Base-by-base conservation (phyloP, 73 alveolate species). In the Paramecium primaurelia region DNA sequence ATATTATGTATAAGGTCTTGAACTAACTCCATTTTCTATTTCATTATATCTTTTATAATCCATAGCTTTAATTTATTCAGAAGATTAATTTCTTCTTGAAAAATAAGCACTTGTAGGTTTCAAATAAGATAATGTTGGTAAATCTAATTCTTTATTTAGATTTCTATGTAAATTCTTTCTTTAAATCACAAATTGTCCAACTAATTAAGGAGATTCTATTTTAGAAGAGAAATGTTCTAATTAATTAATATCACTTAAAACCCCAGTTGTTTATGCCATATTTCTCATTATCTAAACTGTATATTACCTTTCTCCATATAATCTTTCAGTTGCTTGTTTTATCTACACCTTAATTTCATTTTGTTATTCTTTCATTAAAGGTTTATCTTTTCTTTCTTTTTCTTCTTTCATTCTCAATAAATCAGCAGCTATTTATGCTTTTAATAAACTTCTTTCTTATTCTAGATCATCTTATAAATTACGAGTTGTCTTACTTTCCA, bases 11-110 rank as follows among this genome's bases (percentile, higher is more conserved):
- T 22, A 25, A 80, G 91, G 91, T 49, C 91, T 44, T 20, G 91
- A 22, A 44, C 84, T 64, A 14, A 80, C 91, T 26, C 91, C 91
- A 80, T 80, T 42, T 28, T 40, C 91, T 22, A 80, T 80, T 49
- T 80, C 91, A 44, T 80, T 44, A 80, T 80, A 80, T 80, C 91
- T 22, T 49, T 80, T 45, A 20, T 80, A 80, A 80, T 80, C 91
- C 73, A 45, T 14, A 25, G 91, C 91, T 12, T 80, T 80, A 20
- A 80, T 80, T 25, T 80, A 49, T 49, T 80, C 91, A 10, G 91
- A 80, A 26, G 91, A 80, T 49, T 80, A 12, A 80, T 80, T 80
- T 49, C 91, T 80, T 7, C 91, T 40, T 7, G 58, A n/a, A 80
- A 20, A 45, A 26, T 80, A 80, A 2, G 91, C 91, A 80, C 91